phyloP scores from a whole-genome alignment of 257 asterid species.

The Ilex aquifolium region DNA sequence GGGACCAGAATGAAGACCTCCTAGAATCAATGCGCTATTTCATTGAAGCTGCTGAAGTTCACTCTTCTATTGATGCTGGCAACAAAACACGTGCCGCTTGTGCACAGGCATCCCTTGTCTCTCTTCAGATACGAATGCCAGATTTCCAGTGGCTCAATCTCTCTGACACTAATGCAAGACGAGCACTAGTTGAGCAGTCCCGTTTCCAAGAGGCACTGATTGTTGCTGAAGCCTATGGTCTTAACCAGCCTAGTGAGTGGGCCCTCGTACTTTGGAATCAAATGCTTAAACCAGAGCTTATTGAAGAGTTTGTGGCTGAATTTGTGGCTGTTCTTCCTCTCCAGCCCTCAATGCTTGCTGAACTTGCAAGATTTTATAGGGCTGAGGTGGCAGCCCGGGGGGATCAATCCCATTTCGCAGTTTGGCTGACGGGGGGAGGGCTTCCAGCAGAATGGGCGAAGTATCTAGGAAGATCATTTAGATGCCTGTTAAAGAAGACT shows the following conservation, averaged over 20 bases:
- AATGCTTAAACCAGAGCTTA: constrained; percentile 90
- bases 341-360: constrained; percentile 90
- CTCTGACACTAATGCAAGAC: constrained; percentile 85
- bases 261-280: constrained; percentile 97
- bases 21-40: constrained; percentile 79
- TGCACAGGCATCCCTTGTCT: constrained; percentile 92
- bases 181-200: constrained; percentile 80
- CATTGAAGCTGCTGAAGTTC: constrained; percentile 90
- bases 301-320: constrained; percentile 86
- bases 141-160: constrained; percentile 80
- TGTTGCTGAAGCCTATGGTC: constrained; percentile 95
- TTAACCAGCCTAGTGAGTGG: constrained; percentile 97
- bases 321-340: constrained; percentile 92
- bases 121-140: constrained; percentile 96
- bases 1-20: constrained; percentile 81
- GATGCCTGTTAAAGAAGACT: constrained; percentile 81
- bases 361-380: constrained; percentile 83
- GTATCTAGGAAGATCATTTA: constrained; percentile 72
- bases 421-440: constrained; percentile 95
- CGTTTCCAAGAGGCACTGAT: constrained; percentile 91
- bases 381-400: constrained; percentile 92
- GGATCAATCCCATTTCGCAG: constrained; percentile 90
- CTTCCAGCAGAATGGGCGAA: constrained; percentile 91
- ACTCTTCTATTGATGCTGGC: constrained; percentile 97
- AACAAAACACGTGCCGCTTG: constrained; percentile 74